A percentile compares a stretch with the other conserved stretches of the same genome.
Conservation (phyloP, 164 flowering plant genomes). For the Warburgia ugandensis region DNA sequence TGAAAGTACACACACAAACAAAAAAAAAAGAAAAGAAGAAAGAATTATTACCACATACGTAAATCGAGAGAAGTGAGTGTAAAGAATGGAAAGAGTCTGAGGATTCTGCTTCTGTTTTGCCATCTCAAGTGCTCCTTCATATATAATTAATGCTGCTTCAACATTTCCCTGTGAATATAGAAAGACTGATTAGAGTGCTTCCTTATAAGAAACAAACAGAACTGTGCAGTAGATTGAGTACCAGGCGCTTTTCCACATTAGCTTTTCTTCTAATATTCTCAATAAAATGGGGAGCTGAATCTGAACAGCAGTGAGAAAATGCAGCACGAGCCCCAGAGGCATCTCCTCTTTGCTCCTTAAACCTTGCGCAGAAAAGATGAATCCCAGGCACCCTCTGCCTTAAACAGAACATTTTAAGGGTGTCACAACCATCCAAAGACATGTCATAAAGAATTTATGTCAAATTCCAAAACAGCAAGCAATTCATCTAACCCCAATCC, state of each 20-base stretch:
- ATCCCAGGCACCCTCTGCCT: conserved; percentile 55
- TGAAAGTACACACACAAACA: not conserved
- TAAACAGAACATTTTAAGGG: conserved; percentile 16
- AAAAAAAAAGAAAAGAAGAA: not conserved
- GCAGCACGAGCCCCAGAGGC: conserved; percentile 57
- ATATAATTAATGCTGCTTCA: conserved; percentile 49
- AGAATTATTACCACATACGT: conserved; percentile 50
- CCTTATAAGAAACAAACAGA: not conserved
- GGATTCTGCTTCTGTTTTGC: conserved; percentile 33
- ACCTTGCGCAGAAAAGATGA: conserved; percentile 69
- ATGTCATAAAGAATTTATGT: too few species aligned
- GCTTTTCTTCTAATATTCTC: conserved; percentile 48
- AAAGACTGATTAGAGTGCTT: not conserved
- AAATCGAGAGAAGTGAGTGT: conserved; percentile 49
- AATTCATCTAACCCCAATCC: too few species aligned
- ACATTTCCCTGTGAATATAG: conserved; percentile 56
- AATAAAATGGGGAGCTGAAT: conserved; percentile 37
- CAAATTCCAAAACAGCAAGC: too few species aligned
- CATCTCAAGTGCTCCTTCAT: conserved; percentile 55
- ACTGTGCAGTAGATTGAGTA: conserved; percentile 16
- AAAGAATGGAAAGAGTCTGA: conserved; percentile 40
- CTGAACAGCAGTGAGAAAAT: conserved; percentile 25
- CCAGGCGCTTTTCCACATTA: conserved; percentile 86
- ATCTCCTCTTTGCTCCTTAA: conserved; percentile 76
- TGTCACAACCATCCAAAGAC: conserved; percentile 2